Conservation (phyloP, 768 basidiomycete species). For the Termitomyces sp. region DNA sequence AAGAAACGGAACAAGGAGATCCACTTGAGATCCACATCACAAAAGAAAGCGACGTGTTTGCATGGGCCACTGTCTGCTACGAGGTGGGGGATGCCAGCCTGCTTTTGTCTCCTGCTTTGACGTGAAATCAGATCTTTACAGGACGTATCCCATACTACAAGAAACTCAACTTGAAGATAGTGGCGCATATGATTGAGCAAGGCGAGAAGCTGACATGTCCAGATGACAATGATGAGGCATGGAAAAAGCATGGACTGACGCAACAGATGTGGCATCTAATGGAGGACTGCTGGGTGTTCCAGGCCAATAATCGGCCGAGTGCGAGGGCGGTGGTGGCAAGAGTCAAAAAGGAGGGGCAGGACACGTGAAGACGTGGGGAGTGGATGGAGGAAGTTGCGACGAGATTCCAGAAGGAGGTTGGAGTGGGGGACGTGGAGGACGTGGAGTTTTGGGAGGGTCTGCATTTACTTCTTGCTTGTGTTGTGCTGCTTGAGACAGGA, state of each 20-base stretch:
- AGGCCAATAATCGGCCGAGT: not conserved
- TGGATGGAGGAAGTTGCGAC: not conserved
- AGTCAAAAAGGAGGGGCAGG: too few species aligned
- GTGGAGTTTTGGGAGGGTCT: too few species aligned
- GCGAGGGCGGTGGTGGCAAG: too few species aligned
- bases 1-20: too few species aligned
- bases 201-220: not conserved
- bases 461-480: too few species aligned
- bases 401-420: not conserved
- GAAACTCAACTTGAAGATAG: not conserved
- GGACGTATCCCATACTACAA: not conserved
- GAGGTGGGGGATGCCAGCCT: not conserved
- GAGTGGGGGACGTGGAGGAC: too few species aligned
- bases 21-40: not conserved
- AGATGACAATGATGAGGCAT: not conserved
- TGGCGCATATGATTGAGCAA: not conserved
- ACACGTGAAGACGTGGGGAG: too few species aligned
- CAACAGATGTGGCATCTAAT: not conserved
- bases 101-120: not conserved
- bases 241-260: not conserved
- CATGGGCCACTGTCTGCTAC: not conserved
- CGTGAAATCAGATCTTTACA: not conserved
- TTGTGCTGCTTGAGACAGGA: too few species aligned
- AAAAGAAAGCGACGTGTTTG: conserved; percentile 3
- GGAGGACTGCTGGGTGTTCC: not conserved